A percentile compares a stretch with the other conserved stretches of the same genome.
These are phyloP conservation scores for Candida labiduridarum DNA, from an alignment of 1,139 yeast genomes.

Conservation along the genomic window DNA sequence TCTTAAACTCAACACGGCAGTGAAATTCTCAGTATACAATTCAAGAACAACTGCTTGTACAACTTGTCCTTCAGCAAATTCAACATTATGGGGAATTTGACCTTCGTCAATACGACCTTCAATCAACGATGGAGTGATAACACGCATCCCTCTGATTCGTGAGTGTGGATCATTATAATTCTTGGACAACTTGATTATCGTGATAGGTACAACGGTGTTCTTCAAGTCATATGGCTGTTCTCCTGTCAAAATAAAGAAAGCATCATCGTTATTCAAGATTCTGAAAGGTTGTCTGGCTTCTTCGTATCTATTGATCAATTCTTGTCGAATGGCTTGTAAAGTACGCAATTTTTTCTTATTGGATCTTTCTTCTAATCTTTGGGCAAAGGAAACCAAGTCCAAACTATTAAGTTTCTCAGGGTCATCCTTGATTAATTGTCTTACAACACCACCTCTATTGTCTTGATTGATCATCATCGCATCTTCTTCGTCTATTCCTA, in stretches of 20 bases:
- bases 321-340: slow-evolving; percentile 84
- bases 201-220: slow-evolving; percentile 80
- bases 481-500: slow-evolving; percentile 95
- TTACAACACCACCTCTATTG: slow-evolving; percentile 79
- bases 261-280: slow-evolving; percentile 65
- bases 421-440: slow-evolving; percentile 77
- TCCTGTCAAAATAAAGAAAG: slow-evolving; percentile 89
- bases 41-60: slow-evolving; percentile 78
- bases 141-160: slow-evolving; percentile 49
- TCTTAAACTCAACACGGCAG: slow-evolving; percentile 71
- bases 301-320: slow-evolving; percentile 81
- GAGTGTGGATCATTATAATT: slow-evolving; percentile 41
- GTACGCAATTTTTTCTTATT: slow-evolving; percentile 82
- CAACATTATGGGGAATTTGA: slow-evolving; percentile 57
- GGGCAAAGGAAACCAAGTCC: slow-evolving; percentile 91
- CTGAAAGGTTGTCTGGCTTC: slow-evolving; percentile 80
- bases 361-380: slow-evolving; percentile 76
- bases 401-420: slow-evolving; percentile 86
- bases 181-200: slow-evolving; percentile 58
- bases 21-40: slow-evolving; percentile 71
- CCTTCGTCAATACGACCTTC: slow-evolving; percentile 72
- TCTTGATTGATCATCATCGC: slow-evolving; percentile 66
- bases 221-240: slow-evolving; percentile 70
- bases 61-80: slow-evolving; percentile 69
- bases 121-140: slow-evolving; percentile 74